phyloP scores from a whole-genome alignment of 2,329 filamentous ascomycete genomes.

The Nigrospora oryzae region DNA sequence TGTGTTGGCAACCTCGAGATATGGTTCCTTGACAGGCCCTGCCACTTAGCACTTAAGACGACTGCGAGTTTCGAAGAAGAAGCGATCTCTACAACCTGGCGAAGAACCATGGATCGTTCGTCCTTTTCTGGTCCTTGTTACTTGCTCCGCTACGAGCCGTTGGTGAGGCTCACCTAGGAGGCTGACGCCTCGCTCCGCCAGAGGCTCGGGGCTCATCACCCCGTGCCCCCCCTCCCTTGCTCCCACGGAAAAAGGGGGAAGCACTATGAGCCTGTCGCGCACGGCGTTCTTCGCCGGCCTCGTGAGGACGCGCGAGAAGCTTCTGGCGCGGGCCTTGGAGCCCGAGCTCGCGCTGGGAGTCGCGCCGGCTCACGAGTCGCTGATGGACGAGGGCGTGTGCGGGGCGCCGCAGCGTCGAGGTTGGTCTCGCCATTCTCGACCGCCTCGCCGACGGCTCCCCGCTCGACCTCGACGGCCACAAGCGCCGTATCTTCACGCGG shows the following conservation, averaged over 20 bases:
- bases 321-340: neutral
- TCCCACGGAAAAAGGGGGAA: neutral
- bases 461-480: neutral
- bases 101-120: too few relatives aligned
- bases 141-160: too few relatives aligned
- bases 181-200: too few relatives aligned
- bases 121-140: too few relatives aligned
- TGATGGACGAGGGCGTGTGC: slow-evolving; percentile 3
- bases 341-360: neutral
- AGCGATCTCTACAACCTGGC: too few relatives aligned
- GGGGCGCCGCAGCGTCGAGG: neutral
- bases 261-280: neutral
- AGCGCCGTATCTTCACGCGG: slow-evolving; percentile 1
- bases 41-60: too few relatives aligned
- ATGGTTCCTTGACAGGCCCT: too few relatives aligned
- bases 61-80: too few relatives aligned
- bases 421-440: slow-evolving; percentile 4
- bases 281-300: neutral
- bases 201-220: too few relatives aligned
- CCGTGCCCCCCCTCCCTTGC: too few relatives aligned
- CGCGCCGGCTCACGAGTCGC: neutral
- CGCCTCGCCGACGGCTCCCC: neutral
- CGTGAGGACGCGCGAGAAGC: neutral
- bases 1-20: too few relatives aligned
- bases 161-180: too few relatives aligned